Percentiles rank a stretch among this genome's conserved stretches.
Evolutionary conservation across 2,329 filamentous ascomycete species (phyloP).

Genomic region (Tolypocladium pustulatum): DNA sequence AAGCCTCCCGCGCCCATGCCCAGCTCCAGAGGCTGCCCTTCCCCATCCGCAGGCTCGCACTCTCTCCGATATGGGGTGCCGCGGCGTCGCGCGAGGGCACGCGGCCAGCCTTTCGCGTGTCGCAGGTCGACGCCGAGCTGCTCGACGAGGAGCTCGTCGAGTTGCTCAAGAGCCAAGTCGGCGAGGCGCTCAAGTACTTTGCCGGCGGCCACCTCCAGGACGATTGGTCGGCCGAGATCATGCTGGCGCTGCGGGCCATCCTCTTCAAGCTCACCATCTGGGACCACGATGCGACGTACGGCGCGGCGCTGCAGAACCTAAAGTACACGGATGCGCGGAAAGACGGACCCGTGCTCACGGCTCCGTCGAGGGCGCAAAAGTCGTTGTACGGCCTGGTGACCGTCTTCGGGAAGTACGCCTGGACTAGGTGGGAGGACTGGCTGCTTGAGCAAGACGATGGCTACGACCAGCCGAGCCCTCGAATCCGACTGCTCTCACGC

Average conservation of each 20-base stretch:
- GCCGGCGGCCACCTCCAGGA: conserved; percentile 65
- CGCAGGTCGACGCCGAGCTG: conserved; percentile 91
- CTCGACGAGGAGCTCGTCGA: conserved; percentile 85
- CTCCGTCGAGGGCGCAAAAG: conserved; percentile 78
- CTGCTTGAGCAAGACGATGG: conserved; percentile 67
- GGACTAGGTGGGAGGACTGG: conserved; percentile 87
- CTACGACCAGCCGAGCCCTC: conserved; percentile 49
- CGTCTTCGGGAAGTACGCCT: conserved; percentile 79
- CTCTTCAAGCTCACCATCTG: conserved; percentile 94
- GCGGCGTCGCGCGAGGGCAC: conserved; percentile 68
- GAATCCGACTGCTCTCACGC: conserved; percentile 48
- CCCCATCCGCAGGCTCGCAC: conserved; percentile 50
- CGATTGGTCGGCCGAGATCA: conserved; percentile 80
- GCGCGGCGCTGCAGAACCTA: conserved; percentile 83
- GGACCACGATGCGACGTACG: conserved; percentile 94
- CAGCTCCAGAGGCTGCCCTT: conserved; percentile 48
- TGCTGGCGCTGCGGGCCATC: conserved; percentile 62
- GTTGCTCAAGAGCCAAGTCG: conserved; percentile 77
- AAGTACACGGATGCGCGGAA: conserved; percentile 77
- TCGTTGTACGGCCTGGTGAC: conserved; percentile 73
- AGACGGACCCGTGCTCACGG: conserved; percentile 47
- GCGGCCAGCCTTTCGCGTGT: conserved; percentile 79
- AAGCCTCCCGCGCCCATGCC: conserved; percentile 42
- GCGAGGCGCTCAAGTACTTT: conserved; percentile 80
- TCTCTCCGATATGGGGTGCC: conserved; percentile 50